Base-by-base conservation (phyloP, 805 yeast genomes). In the Wickerhamomyces chambardii region DNA sequence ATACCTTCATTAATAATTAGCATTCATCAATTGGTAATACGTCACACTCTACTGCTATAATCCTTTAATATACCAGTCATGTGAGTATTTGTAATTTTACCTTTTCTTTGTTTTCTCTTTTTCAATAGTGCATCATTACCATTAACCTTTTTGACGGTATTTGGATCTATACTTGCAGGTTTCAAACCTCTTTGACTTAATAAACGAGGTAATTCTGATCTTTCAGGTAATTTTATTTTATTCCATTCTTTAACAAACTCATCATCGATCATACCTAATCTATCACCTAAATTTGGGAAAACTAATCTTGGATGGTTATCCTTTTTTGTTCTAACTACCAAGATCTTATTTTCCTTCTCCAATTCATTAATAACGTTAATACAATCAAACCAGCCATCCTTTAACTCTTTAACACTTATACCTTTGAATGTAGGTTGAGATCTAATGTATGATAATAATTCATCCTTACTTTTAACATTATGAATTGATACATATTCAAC, bases 141-240 rank as follows among this genome's bases (percentile, higher is more conserved):
- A 31, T 72, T 73, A 37, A 72, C 74, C 53, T 78, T 81, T 59
- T 80, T 84, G 40, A 87, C 62, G 14, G 84, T 74, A 29, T 87
- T 84, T n/a, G 98, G 97, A 55, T 92, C 98, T n/a, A 87, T 92
- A 51, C 92, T 83, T 0, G 97, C 90, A 9, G 98, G 98, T 57
- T 87, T 92, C 56, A 92, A 70, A n/a, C 95, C 90, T 40, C 84
- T 78, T 40, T 78, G 84, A 39, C 81, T 72, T 42, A 92, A 68
- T 38, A 76, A 75, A 36, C 79, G 75, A 18, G 95, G 95, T 41
- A 92, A 66, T 37, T 81, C 94, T 35, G 83, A 81, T 21, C 79
- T 76, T 22, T 80, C 79, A 3, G 98, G 98, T 24, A 90, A 68
- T 48, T 77, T 78, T 15, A 85, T 80, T 27, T 64, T 63, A 38